phyloP scores from a whole-genome alignment of 495 filamentous ascomycete genomes.

The Thozetella sp. region DNA sequence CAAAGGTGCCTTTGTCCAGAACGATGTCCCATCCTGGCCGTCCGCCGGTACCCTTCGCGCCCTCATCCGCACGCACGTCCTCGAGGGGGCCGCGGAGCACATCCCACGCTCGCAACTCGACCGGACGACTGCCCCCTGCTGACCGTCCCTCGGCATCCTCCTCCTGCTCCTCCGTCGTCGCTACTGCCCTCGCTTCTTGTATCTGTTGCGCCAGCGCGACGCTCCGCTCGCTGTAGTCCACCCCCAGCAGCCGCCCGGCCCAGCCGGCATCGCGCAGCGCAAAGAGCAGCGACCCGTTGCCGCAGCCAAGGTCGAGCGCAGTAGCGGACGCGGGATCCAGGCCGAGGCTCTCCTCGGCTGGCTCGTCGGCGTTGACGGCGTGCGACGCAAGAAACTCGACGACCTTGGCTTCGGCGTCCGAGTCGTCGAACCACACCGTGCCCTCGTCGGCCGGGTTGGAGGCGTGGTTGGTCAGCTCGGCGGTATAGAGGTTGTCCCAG shows the following conservation, averaged over 20 bases:
- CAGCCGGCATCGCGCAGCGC: slow-evolving; percentile 60
- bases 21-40: slow-evolving; percentile 76
- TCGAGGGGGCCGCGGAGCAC: slow-evolving; percentile 57
- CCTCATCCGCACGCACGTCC: slow-evolving; percentile 8
- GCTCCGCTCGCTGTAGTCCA: slow-evolving; percentile 81
- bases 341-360: slow-evolving; percentile 15
- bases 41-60: slow-evolving; percentile 17
- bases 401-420: slow-evolving; percentile 64
- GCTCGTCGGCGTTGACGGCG: slow-evolving; percentile 21
- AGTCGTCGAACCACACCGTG: slow-evolving; percentile 78
- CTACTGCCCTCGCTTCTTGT: slow-evolving; percentile 24
- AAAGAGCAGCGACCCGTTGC: slow-evolving; percentile 89
- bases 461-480: slow-evolving; percentile 63
- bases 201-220: slow-evolving; percentile 67
- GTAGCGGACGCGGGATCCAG: slow-evolving; percentile 16
- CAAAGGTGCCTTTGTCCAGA: slow-evolving; percentile 96
- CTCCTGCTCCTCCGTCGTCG: slow-evolving; percentile 18
- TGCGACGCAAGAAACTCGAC: slow-evolving; percentile 49
- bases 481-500: slow-evolving; percentile 69
- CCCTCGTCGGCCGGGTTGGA: slow-evolving; percentile 64
- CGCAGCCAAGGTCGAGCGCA: slow-evolving; percentile 82
- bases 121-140: slow-evolving; percentile 16
- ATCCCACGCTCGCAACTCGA: slow-evolving; percentile 78
- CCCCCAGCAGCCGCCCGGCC: slow-evolving; percentile 72
- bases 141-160: slow-evolving; percentile 7